Conservation (phyloP, 495 filamentous ascomycete species). For the Xylaria cubensis region DNA sequence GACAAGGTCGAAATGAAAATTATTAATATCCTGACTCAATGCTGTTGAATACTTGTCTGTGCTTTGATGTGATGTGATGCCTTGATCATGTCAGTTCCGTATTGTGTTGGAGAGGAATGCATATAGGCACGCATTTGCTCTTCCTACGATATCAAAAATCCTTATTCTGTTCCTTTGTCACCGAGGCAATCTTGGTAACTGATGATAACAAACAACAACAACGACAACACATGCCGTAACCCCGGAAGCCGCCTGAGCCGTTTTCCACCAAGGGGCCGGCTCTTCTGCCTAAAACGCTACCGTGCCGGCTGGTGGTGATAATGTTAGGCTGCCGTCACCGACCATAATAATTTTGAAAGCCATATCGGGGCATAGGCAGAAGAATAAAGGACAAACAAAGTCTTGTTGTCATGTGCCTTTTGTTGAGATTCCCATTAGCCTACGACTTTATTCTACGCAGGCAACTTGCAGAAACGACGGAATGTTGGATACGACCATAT, state of each 20-base stretch:
- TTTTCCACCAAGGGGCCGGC: no score
- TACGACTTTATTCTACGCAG: not conserved
- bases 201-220: no score
- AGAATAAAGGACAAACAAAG: not conserved
- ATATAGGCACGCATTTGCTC: no score
- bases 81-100: not conserved
- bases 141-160: no score
- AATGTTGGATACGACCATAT: not conserved
- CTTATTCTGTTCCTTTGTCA: no score
- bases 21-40: not conserved
- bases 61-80: not conserved
- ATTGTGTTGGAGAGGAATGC: no score
- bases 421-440: not conserved
- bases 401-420: not conserved
- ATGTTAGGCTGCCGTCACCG: not conserved
- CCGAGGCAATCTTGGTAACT: no score
- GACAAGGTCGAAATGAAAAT: not conserved
- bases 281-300: not conserved
- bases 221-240: no score
- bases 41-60: not conserved
- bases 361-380: not conserved
- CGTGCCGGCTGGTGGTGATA: not conserved
- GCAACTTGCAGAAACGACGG: not conserved
- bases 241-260: no score
- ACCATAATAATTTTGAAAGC: not conserved